A percentile compares a stretch with the other conserved stretches of the same genome.
Evolutionary conservation across 352 stramenopile genomes (phyloP).

Genomic region (Phytophthora cryptogea): DNA sequence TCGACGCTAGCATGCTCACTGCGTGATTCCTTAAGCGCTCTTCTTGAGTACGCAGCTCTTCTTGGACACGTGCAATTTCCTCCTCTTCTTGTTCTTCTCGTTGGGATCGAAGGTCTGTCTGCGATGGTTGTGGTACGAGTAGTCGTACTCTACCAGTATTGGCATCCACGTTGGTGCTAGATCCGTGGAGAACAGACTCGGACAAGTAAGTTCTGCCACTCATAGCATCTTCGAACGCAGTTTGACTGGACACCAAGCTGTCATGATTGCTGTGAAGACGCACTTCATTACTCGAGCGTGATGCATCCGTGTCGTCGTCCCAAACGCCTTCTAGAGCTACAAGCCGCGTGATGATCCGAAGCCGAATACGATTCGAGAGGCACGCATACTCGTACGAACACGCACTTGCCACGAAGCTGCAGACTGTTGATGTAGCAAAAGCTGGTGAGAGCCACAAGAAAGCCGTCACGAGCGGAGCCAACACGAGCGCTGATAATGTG

Average conservation of each 20-base stretch:
- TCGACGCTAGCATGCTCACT: conserved; percentile 22
- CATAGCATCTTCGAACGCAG: conserved; percentile 1
- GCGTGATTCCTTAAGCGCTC: conserved; percentile 20
- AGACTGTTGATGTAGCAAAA: conserved; percentile 64
- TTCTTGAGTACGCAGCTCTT: conserved; percentile 28
- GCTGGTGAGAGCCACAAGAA: conserved; percentile 70
- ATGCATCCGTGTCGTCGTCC: conserved; percentile 8
- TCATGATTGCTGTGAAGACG: background rate
- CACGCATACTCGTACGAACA: conserved; percentile 77
- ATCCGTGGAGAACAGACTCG: background rate
- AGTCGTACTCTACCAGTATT: background rate
- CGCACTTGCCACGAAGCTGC: conserved; percentile 55
- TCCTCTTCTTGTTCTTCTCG: conserved; percentile 28
- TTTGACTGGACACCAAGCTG: conserved; percentile 9
- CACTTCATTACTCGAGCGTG: conserved; percentile 3
- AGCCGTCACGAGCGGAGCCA: conserved; percentile 61
- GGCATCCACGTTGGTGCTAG: background rate
- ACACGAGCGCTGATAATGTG: conserved; percentile 51
- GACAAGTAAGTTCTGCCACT: conserved; percentile 9
- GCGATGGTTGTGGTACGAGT: background rate
- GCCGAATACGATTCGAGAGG: conserved; percentile 65
- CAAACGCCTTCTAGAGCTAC: conserved; percentile 35
- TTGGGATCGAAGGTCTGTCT: conserved; percentile 18
- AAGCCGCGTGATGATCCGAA: conserved; percentile 43
- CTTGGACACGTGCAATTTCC: conserved; percentile 25